phyloP scores from a whole-genome alignment of 164 flowering plant genomes.

The Piper betle region DNA sequence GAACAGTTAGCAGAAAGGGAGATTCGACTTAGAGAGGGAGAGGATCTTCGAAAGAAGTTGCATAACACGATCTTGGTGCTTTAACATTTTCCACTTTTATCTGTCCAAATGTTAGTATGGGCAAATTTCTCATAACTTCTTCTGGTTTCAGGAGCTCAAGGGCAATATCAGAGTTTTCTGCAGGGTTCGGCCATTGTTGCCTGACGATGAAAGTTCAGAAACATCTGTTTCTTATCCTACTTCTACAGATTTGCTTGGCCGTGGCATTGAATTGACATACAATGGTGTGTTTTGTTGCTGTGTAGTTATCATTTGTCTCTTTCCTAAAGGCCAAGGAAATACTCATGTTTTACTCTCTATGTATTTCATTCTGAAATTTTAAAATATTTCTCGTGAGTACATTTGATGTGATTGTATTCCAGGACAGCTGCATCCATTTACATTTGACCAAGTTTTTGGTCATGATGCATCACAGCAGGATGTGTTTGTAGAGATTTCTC shows the following conservation, averaged over 20 bases:
- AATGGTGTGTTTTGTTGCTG: constrained; percentile 36
- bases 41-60: constrained; percentile 66
- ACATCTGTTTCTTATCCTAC: constrained; percentile 54
- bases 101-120: background rate
- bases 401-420: constrained; percentile 5
- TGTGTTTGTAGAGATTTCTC: constrained; percentile 93
- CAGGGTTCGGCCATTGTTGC: constrained; percentile 78
- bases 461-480: constrained; percentile 86
- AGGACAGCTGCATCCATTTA: constrained; percentile 86
- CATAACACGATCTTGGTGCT: constrained; percentile 86
- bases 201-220: constrained; percentile 54
- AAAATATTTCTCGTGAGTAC: background rate
- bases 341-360: no score
- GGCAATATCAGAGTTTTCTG: constrained; percentile 98
- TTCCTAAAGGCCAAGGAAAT: no score
- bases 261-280: constrained; percentile 68
- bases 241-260: constrained; percentile 56
- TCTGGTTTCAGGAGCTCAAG: constrained; percentile 74
- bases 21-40: constrained; percentile 66
- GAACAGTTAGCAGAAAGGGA: constrained; percentile 74
- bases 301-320: no score
- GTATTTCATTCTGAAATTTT: no score
- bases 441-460: constrained; percentile 81
- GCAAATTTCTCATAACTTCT: constrained; percentile 3
- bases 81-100: background rate